These are phyloP conservation scores for Gloeostereum incarnatum DNA, from an alignment of 768 basidiomycete species.

Conservation along the genomic window DNA sequence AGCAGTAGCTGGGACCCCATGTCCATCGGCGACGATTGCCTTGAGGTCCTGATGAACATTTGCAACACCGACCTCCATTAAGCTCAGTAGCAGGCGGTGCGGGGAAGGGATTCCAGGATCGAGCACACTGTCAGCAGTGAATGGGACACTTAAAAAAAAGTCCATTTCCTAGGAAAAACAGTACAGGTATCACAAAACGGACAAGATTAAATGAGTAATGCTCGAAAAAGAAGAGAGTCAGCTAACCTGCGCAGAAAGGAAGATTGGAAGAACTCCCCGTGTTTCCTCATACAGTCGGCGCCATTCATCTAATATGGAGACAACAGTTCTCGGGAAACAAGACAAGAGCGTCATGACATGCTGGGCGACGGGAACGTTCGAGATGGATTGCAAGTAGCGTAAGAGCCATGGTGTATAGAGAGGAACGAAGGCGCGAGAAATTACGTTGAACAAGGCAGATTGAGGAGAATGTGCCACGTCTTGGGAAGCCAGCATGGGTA, in stretches of 20 bases:
- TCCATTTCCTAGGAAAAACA: conserved; percentile 31
- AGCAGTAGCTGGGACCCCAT: background rate
- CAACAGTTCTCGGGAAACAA: too few species aligned
- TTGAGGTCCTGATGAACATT: conserved; percentile 2
- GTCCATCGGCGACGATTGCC: too few species aligned
- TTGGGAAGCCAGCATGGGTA: conserved; percentile 18
- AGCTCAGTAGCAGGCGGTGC: conserved; percentile 29
- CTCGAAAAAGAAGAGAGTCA: conserved; percentile 10
- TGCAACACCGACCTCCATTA: conserved; percentile 28
- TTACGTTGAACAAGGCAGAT: conserved; percentile 25
- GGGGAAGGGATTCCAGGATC: conserved; percentile 10
- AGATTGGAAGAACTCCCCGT: conserved; percentile 23
- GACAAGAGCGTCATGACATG: too few species aligned
- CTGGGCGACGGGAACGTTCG: background rate
- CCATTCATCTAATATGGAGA: too few species aligned
- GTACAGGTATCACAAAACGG: conserved; percentile 13
- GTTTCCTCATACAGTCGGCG: conserved; percentile 13
- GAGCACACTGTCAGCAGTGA: conserved; percentile 12
- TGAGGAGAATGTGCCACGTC: conserved; percentile 8
- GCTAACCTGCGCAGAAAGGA: conserved; percentile 36
- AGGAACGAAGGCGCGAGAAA: conserved; percentile 23
- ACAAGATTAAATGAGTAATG: conserved; percentile 9
- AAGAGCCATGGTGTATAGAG: conserved; percentile 13
- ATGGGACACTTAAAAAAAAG: conserved; percentile 33
- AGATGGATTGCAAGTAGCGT: background rate